Evolutionary conservation across 179 eudicot species (phyloP), one percentile per base, ranked within the genome.

Genomic region (Spergularia azorica): DNA sequence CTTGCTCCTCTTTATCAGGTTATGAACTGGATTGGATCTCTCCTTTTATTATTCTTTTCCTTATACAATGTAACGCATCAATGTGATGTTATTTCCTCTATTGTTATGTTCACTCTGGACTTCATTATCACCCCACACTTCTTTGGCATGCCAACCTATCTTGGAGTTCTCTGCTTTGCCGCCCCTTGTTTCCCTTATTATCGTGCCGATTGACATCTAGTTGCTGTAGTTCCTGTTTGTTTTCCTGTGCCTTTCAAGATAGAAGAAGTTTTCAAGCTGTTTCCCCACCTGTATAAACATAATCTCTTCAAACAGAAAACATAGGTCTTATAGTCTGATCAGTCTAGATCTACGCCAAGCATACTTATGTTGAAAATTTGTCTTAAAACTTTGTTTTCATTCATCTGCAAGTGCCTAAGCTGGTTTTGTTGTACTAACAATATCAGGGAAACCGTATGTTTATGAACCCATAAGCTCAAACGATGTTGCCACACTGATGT

Each of bases 401-500:
- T 67, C 38, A 54, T 70, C 14, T 51, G 52, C 54, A 12, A 21
- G 36, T 69, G 67, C 57, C 48, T 52, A 52, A 61, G 18, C 63
- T 5, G 46, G 26, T 3, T 67, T 14, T 20, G 11, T 11, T 51
- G 5, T 58, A 43, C 13, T 52, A 3, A 48, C 72, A 43, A 68
- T 83, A 83, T 59, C 90, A 93, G 97, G 95, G 76, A 77, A 87
- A 61, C 82, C 79, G 48, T 90, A 84, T 82, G 71, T 46, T 21
- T 93, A 88, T 84, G 89, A 93, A 84, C 85, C 97, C 79, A 93
- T 95, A 75, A 84, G 75, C 86, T 86, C 94, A 65, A 89, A 90
- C 81, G 97, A 93, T 79, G 78, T 89, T 66, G 99, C 99, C 69
- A 87, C 99, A 5, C 89, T 95, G 77, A 79, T 95, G 73, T 95